Base-by-base conservation (phyloP, 2,329 filamentous ascomycete species). In the Botryosphaeria agaves region DNA sequence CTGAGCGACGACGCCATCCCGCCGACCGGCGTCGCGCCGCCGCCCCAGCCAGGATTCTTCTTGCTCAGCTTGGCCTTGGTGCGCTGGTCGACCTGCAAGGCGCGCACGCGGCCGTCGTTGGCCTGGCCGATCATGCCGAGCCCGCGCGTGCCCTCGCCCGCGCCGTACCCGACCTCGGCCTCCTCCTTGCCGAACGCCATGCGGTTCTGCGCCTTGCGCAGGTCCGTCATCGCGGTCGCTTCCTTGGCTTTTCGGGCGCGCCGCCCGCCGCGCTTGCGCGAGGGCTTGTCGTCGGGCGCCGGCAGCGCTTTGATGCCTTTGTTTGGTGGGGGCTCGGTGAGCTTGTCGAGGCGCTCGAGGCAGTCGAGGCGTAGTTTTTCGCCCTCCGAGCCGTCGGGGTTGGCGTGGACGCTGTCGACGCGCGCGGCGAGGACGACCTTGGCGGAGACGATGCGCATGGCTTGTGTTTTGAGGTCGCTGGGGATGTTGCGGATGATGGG, bases 151-250 rank as follows among this genome's bases (percentile, higher is more conserved):
- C 72, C 72, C 41, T 93, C 84, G 30, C 84, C 82, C 1, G 72
- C 73, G 20, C 84, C 87, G 50, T 91, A 95, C 18, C 85, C 87
- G 1, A 89, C 76, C 54, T 98, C 89, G 44, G 73, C 76, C 55
- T 98, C 89, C 53, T 95, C 87, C 51, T 92, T 89, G 34, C 85
- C 85, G 47, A 98, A 98, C 0, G 76, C 83, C 70, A 98, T 77
- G 32, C 89, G 72, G 57, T 98, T 98, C 56, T 95, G 89, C 4
- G 84, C 84, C 53, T 95, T 94, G 40, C 85, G 76, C 18, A 98
- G 62, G 32, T 98, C 89, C 0, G 89, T 98, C 83, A 94, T 92
- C 36, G 89, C 87, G 5, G 82, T 82, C 3, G 87, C 85, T 54
- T 93, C 89, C 66, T 98, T 98, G 36, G 87, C 87, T 54, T 93